These are phyloP conservation scores for Apiospora marii DNA, from an alignment of 2,329 filamentous ascomycete genomes.

Conservation along the genomic window DNA sequence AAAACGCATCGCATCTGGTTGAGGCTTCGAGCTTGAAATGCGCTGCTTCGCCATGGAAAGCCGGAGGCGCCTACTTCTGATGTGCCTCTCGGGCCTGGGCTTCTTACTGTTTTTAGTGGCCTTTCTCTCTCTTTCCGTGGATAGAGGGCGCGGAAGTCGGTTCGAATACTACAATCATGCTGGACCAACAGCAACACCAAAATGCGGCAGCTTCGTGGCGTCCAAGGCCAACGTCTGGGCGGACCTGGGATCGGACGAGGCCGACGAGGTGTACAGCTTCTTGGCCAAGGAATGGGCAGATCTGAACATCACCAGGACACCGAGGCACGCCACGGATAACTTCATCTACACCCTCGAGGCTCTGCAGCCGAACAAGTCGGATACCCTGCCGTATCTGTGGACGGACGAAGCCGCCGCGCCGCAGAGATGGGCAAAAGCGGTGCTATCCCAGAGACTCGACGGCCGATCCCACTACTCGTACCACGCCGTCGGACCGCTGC, in stretches of 20 bases:
- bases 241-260: not conserved
- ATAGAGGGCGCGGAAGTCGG: not conserved
- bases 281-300: constrained; percentile 22
- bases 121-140: not conserved
- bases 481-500: constrained; percentile 59
- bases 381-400: constrained; percentile 53
- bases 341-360: constrained; percentile 43
- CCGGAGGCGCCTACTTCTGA: not conserved
- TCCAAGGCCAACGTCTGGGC: constrained; percentile 1
- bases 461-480: constrained; percentile 49
- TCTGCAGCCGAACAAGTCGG: constrained; percentile 57
- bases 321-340: constrained; percentile 21
- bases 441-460: constrained; percentile 48
- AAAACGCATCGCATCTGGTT: not conserved
- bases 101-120: not conserved
- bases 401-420: constrained; percentile 45
- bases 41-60: not conserved
- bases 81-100: not conserved
- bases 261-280: constrained; percentile 21
- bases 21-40: too few relatives aligned
- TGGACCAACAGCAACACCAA: not conserved
- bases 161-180: not conserved
- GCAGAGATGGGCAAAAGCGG: constrained; percentile 52
- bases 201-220: not conserved
- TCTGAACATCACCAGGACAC: constrained; percentile 24